phyloP scores from a whole-genome alignment of 495 filamentous ascomycete species.

The Lasiosphaeria ovina region DNA sequence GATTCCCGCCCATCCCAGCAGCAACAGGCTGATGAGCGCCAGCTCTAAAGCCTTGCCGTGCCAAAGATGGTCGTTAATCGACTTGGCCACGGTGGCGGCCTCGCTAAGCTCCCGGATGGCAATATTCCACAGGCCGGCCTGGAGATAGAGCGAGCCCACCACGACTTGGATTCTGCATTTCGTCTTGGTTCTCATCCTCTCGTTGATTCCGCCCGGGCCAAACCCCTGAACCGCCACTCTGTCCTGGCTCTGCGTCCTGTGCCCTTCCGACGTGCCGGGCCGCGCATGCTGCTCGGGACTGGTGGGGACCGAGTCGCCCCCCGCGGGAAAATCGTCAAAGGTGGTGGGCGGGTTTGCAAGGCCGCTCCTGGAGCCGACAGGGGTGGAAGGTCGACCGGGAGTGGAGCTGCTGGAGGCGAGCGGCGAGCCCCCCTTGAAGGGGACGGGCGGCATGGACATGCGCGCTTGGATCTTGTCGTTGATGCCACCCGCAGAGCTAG shows the following conservation, averaged over 20 bases:
- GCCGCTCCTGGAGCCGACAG: conserved; percentile 43
- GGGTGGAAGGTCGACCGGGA: conserved; percentile 52
- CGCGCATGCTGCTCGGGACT: conserved; percentile 38
- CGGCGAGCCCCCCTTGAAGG: conserved; percentile 33
- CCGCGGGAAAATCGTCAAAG: conserved; percentile 66
- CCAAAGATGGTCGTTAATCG: conserved; percentile 89
- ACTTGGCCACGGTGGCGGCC: conserved; percentile 71
- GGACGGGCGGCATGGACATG: conserved; percentile 74
- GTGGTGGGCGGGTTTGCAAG: conserved; percentile 61
- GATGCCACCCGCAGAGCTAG: conserved; percentile 47
- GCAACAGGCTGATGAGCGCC: conserved; percentile 74
- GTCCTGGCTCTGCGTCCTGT: conserved; percentile 61
- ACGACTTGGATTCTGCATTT: conserved; percentile 78
- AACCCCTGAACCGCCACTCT: conserved; percentile 82
- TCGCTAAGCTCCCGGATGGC: conserved; percentile 84
- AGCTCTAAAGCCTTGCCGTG: conserved; percentile 93
- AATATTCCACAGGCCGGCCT: conserved; percentile 85
- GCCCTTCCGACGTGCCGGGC: conserved; percentile 34
- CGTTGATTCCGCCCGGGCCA: conserved; percentile 67
- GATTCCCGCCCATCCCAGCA: conserved; percentile 80
- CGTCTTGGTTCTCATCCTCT: conserved; percentile 77
- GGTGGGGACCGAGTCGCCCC: conserved; percentile 24
- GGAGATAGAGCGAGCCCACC: conserved; percentile 81
- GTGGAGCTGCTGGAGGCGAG: conserved; percentile 46
- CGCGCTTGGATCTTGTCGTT: conserved; percentile 53